Percentiles rank a stretch among this genome's conserved stretches.
Conservation (phyloP, 2,329 filamentous ascomycete species). For the Fusarium tupiense region DNA sequence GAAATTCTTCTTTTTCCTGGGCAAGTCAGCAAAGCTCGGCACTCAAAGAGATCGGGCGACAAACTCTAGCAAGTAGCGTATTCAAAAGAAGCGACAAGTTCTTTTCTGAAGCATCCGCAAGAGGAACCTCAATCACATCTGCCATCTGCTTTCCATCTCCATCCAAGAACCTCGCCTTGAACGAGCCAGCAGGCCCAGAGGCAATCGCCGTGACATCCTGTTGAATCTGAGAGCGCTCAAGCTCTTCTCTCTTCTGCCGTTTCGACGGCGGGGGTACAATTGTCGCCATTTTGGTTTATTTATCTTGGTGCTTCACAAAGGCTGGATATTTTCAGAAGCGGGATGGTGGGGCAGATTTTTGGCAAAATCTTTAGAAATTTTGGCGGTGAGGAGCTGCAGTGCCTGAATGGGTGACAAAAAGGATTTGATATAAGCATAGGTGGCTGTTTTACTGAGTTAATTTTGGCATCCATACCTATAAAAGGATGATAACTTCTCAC, state of each 20-base stretch:
- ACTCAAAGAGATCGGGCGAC: constrained; percentile 25
- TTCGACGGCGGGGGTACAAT: constrained; percentile 87
- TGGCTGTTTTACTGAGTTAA: not conserved
- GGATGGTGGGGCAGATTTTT: constrained; percentile 44
- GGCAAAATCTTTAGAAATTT: constrained; percentile 46
- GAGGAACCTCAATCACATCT: constrained; percentile 77
- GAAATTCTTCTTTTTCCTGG: constrained; percentile 65
- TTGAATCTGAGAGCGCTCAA: constrained; percentile 77
- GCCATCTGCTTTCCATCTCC: constrained; percentile 77
- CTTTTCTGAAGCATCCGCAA: constrained; percentile 86
- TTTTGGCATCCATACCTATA: not conserved
- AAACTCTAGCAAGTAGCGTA: constrained; percentile 79
- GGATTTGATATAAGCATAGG: not conserved
- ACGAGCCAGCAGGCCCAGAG: constrained; percentile 75
- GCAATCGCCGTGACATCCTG: constrained; percentile 75
- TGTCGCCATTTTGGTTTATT: constrained; percentile 72
- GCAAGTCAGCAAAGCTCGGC: not conserved
- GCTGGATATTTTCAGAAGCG: constrained; percentile 16
- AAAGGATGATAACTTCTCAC: not conserved
- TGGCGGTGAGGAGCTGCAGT: constrained; percentile 44
- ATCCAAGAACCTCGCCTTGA: constrained; percentile 90
- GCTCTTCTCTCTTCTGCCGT: constrained; percentile 79
- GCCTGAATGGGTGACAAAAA: not conserved
- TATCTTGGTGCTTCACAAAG: constrained; percentile 5
- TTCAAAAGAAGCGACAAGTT: constrained; percentile 91